These are phyloP conservation scores for Claviceps purpurea DNA, from an alignment of 2,329 filamentous ascomycete genomes.

Conservation along the genomic window DNA sequence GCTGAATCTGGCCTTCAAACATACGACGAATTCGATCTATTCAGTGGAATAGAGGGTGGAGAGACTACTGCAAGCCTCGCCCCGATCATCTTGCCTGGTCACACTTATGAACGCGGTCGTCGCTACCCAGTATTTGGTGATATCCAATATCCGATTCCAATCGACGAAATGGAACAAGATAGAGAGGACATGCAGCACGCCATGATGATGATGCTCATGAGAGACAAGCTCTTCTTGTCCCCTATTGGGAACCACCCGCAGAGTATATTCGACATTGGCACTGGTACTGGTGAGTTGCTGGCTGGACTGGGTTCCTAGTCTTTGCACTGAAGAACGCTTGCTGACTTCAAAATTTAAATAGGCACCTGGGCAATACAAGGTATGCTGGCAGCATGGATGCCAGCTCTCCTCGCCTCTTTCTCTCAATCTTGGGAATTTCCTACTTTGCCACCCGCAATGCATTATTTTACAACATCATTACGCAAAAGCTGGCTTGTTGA, in stretches of 20 bases:
- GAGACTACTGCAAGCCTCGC: slow-evolving; percentile 4
- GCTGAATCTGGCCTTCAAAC: slow-evolving; percentile 1
- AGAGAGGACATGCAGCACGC: slow-evolving; percentile 28
- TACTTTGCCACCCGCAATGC: too few species aligned
- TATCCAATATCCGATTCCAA: slow-evolving; percentile 22
- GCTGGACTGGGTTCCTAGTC: not conserved
- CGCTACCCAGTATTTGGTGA: slow-evolving; percentile 22
- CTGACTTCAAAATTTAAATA: not conserved
- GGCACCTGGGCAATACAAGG: slow-evolving; percentile 8
- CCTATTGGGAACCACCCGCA: slow-evolving; percentile 24
- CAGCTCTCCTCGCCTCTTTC: not conserved
- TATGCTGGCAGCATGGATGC: not conserved
- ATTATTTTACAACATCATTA: too few species aligned
- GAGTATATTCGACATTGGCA: slow-evolving; percentile 28
- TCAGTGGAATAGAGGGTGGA: not conserved
- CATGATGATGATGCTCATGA: slow-evolving; percentile 20
- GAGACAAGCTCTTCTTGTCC: slow-evolving; percentile 25
- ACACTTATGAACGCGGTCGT: slow-evolving; percentile 8
- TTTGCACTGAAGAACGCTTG: not conserved
- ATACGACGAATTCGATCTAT: slow-evolving; percentile 5
- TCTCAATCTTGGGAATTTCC: too few species aligned
- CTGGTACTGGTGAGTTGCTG: slow-evolving; percentile 9
- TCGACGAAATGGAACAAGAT: slow-evolving; percentile 25
- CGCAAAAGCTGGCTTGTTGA: not conserved
- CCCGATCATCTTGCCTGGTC: slow-evolving; percentile 7